Evolutionary conservation across 2,329 filamentous ascomycete species (phyloP).

Genomic region (Cryphonectria japonica): DNA sequence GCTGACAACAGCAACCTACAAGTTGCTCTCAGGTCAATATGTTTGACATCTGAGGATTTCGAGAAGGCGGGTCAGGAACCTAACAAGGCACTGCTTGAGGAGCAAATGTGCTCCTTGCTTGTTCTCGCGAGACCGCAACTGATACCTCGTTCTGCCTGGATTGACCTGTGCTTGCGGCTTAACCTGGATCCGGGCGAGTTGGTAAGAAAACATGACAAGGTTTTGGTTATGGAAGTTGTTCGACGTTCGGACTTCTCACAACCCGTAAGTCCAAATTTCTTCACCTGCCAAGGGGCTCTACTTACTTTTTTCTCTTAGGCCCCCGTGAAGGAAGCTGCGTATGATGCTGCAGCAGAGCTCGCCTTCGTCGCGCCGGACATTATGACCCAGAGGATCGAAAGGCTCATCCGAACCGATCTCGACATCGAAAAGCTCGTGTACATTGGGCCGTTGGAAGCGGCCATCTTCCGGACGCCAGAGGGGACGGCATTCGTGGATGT

Average conservation of each 20-base stretch:
- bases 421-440: slow-evolving; percentile 69
- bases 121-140: slow-evolving; percentile 79
- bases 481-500: slow-evolving; percentile 90
- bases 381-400: slow-evolving; percentile 76
- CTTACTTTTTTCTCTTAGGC: slow-evolving; percentile 10
- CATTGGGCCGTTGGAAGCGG: slow-evolving; percentile 85
- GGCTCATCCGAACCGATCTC: slow-evolving; percentile 75
- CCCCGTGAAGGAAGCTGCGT: slow-evolving; percentile 70
- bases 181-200: slow-evolving; percentile 82
- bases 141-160: slow-evolving; percentile 82
- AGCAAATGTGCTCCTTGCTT: slow-evolving; percentile 76
- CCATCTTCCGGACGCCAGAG: slow-evolving; percentile 89
- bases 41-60: slow-evolving; percentile 57
- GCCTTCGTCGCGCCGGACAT: slow-evolving; percentile 89
- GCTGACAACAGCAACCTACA: slow-evolving; percentile 67
- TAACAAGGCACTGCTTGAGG: slow-evolving; percentile 57
- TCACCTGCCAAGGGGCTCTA: not conserved
- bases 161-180: slow-evolving; percentile 79
- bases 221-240: slow-evolving; percentile 70
- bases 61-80: slow-evolving; percentile 50
- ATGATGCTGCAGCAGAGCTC: slow-evolving; percentile 83
- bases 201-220: slow-evolving; percentile 64
- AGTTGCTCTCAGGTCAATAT: slow-evolving; percentile 64
- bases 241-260: slow-evolving; percentile 36
- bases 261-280: slow-evolving; percentile 21